Conservation (phyloP, 352 stramenopile genomes). For the Peronospora farinosa region DNA sequence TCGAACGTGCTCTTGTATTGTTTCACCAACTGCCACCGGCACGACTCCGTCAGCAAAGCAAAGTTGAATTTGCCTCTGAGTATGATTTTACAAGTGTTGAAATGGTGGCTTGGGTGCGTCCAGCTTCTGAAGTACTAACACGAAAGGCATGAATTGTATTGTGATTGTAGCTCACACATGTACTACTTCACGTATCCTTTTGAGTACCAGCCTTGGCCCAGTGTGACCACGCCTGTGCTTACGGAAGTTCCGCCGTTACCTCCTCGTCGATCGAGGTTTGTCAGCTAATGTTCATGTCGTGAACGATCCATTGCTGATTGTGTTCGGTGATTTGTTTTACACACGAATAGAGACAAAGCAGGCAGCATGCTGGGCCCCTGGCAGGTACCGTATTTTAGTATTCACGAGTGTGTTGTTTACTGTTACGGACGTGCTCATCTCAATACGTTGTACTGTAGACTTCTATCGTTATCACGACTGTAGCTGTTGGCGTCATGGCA, state of each 20-base stretch:
- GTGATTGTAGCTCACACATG: constrained; percentile 14
- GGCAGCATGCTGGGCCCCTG: constrained; percentile 15
- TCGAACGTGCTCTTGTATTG: constrained; percentile 43
- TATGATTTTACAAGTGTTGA: constrained; percentile 16
- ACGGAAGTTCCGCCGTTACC: constrained; percentile 24
- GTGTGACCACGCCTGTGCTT: constrained; percentile 22
- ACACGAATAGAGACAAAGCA: constrained; percentile 13
- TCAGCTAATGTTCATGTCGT: constrained; percentile 1
- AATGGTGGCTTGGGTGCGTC: background rate
- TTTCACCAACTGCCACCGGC: constrained; percentile 51
- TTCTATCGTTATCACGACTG: constrained; percentile 25
- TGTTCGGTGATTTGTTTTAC: background rate
- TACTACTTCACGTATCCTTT: constrained; percentile 43
- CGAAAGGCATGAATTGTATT: background rate
- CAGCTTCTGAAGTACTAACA: background rate
- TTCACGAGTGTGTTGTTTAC: constrained; percentile 1
- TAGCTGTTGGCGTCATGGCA: constrained; percentile 29
- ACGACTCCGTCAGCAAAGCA: constrained; percentile 27
- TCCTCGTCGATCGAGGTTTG: constrained; percentile 21
- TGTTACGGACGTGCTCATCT: background rate
- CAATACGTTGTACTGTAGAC: constrained; percentile 13
- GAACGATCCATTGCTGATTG: background rate
- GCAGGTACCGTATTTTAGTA: constrained; percentile 15
- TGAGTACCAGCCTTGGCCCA: constrained; percentile 31
- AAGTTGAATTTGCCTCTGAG: constrained; percentile 16